phyloP scores from a whole-genome alignment of 805 yeast genomes.

The Metschnikowia corniflorae region DNA sequence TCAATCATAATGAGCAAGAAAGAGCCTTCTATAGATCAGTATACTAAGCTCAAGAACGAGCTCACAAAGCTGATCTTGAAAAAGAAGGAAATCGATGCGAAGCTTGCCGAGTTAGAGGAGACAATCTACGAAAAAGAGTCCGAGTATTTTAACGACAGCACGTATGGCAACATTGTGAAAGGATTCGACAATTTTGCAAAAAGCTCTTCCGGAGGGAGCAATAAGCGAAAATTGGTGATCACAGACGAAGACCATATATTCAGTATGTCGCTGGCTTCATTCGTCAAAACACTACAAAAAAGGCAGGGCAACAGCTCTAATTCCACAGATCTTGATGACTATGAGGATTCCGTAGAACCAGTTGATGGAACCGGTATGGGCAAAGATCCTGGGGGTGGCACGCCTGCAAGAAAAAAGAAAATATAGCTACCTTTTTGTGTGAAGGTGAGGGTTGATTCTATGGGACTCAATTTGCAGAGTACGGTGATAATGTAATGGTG shows the following conservation, averaged over 20 bases:
- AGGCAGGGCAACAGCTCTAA: slow-evolving; percentile 38
- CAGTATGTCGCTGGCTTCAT: slow-evolving; percentile 69
- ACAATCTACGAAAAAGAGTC: slow-evolving; percentile 75
- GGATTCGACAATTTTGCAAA: slow-evolving; percentile 85
- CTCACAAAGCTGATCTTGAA: slow-evolving; percentile 59
- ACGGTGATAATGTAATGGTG: too few species aligned
- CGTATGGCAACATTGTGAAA: slow-evolving; percentile 77
- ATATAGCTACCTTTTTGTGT: too few species aligned
- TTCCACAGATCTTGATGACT: slow-evolving; percentile 19
- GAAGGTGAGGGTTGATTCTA: too few species aligned
- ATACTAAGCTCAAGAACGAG: slow-evolving; percentile 62
- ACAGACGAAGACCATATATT: slow-evolving; percentile 79
- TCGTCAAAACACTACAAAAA: slow-evolving; percentile 54
- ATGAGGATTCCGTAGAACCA: slow-evolving; percentile 21
- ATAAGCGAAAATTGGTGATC: slow-evolving; percentile 48
- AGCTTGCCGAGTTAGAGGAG: slow-evolving; percentile 65
- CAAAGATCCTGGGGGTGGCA: slow-evolving; percentile 10
- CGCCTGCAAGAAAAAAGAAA: slow-evolving; percentile 18
- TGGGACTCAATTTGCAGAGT: too few species aligned
- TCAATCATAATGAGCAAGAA: slow-evolving; percentile 20
- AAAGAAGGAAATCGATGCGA: slow-evolving; percentile 63
- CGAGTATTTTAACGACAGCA: slow-evolving; percentile 68
- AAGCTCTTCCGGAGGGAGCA: slow-evolving; percentile 30
- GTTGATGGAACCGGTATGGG: slow-evolving; percentile 2
- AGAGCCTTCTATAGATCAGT: slow-evolving; percentile 42